phyloP scores from a whole-genome alignment of 1,139 yeast species.

The Taiozyma onychis region DNA sequence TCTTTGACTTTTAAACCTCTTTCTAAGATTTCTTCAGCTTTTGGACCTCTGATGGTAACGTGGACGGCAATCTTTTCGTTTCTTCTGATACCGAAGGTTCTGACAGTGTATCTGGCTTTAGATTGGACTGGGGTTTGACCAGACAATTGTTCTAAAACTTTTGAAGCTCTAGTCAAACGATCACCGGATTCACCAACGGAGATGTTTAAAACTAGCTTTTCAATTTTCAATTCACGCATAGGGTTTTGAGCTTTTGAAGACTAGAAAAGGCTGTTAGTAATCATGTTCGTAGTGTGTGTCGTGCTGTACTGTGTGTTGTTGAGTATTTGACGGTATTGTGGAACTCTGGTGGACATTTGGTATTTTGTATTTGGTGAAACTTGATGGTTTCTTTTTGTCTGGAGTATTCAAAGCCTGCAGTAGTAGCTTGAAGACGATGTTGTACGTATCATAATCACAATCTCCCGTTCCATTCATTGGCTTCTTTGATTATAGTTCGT shows the following conservation, averaged over 20 bases:
- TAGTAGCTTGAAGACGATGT: not conserved
- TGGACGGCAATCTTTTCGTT: conserved; percentile 99
- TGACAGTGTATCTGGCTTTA: conserved; percentile 99
- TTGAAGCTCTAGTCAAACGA: conserved; percentile 99
- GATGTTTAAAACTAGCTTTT: conserved; percentile 98
- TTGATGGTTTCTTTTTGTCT: not conserved
- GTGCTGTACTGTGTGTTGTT: not conserved
- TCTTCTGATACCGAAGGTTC: conserved; percentile 99
- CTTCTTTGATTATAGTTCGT: not conserved
- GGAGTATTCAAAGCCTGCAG: not conserved
- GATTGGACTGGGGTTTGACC: conserved; percentile 99
- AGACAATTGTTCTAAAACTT: conserved; percentile 98
- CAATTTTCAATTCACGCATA: conserved; percentile 99
- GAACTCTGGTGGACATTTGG: not conserved
- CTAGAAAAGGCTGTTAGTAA: conserved; percentile 22
- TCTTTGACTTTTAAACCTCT: conserved; percentile 99
- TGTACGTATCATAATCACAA: not conserved
- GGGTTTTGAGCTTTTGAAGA: conserved; percentile 52
- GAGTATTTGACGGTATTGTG: not conserved
- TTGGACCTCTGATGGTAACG: conserved; percentile 99
- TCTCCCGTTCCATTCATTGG: not conserved
- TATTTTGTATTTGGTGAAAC: not conserved
- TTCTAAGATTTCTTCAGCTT: conserved; percentile 99
- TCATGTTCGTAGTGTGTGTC: not conserved
- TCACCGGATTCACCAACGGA: conserved; percentile 99